Base-by-base conservation (phyloP, 495 filamentous ascomycete genomes). In the Penicillium coprophilum region DNA sequence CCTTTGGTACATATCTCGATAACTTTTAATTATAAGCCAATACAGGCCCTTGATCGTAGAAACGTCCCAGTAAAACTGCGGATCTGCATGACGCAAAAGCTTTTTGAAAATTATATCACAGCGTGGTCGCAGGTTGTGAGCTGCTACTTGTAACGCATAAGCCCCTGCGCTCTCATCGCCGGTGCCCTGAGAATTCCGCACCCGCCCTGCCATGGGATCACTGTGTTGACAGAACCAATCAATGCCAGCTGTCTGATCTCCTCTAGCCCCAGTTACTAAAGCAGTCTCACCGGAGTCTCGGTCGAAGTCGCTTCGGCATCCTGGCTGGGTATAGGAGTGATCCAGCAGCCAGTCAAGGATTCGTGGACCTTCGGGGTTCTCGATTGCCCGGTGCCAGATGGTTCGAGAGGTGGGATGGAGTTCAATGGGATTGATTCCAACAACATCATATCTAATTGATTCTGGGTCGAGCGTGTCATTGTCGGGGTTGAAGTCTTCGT, bases 331-430 rank as follows among this genome's bases (percentile, higher is more conserved):
- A 31, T 24, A 13, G 3, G 47, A 50, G 17, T 50, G 47, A 13
- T 38, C 31, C 10, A 36, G 8, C 1, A 50, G 13, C 47, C 31
- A 50, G 17, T 36, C 31, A 15, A 50, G 17, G 17, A 50, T 34
- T 23, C 9, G 8, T n/a, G 47, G 19, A 21, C 47, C 47, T 15
- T 50, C 6, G 9, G 47, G 19, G 6, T 50, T 50, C 12, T 50
- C 47, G 31, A 50, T 50, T 36, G 47, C 47, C 19, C 47, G 47
- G 47, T 50, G 47, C 31, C 47, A 50, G 30, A 50, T 36, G 2
- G 47, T 50, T 21, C 47, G 47, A 20, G 47, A 50, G 12, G 44
- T 46, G 12, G 44, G 44, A 30, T 23, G 24, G 13, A 46, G 44
- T 28, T 46, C 44, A 12, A 28, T 28, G 44, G 44, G 24, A 15